A percentile compares a stretch with the other conserved stretches of the same genome.
phyloP scores from a whole-genome alignment of 1,284 basidiomycete genomes.

The Irpex sp. region DNA sequence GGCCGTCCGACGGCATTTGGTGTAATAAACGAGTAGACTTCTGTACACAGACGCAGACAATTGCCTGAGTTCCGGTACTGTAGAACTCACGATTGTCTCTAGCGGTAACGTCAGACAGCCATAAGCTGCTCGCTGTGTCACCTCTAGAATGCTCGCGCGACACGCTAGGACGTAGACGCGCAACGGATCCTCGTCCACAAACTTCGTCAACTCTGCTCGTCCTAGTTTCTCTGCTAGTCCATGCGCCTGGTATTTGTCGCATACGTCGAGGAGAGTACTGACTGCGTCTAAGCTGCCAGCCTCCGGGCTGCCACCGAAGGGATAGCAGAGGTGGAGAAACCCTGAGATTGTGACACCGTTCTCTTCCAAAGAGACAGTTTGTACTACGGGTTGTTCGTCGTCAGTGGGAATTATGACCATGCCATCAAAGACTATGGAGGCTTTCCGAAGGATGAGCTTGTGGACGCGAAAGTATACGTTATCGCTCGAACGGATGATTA shows the following conservation, averaged over 20 bases:
- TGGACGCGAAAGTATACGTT: not conserved
- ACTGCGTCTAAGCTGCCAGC: slow-evolving; percentile 7
- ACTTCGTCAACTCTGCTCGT: not conserved
- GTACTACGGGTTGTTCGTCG: slow-evolving; percentile 1
- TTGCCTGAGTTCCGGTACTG: not conserved
- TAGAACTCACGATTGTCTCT: not conserved
- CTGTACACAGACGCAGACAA: not conserved
- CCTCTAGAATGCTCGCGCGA: not conserved
- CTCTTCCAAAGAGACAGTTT: slow-evolving; percentile 12
- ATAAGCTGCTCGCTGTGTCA: slow-evolving; percentile 5
- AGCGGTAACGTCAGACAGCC: not conserved
- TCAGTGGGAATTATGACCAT: too few species aligned
- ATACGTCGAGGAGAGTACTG: slow-evolving; percentile 12
- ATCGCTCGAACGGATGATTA: not conserved
- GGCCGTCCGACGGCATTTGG: too few species aligned
- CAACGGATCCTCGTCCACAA: slow-evolving; percentile 1
- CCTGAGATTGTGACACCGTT: slow-evolving; percentile 11
- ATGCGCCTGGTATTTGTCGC: slow-evolving; percentile 15
- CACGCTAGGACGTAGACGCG: slow-evolving; percentile 8
- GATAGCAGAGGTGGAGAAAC: slow-evolving; percentile 14
- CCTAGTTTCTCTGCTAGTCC: not conserved
- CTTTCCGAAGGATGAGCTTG: too few species aligned
- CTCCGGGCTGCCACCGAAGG: slow-evolving; percentile 8
- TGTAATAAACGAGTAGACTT: not conserved
- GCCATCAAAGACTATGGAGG: too few species aligned